These are phyloP conservation scores for Carex littledalei DNA, from an alignment of 176 grass and related monocot genomes.

Conservation along the genomic window DNA sequence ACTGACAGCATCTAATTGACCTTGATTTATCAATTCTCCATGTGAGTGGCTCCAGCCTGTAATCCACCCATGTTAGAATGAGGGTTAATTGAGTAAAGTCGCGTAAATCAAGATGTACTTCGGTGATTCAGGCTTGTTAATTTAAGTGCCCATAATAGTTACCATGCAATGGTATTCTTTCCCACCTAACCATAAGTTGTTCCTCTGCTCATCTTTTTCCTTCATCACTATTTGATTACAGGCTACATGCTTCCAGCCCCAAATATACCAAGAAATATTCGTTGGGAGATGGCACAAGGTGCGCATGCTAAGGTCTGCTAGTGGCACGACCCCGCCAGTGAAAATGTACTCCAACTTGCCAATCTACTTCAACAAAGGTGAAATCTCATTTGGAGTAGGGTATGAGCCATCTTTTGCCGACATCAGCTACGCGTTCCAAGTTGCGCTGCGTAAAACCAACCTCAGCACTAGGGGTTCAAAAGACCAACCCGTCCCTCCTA, in stretches of 20 bases:
- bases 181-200: not conserved
- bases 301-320: conserved; percentile 87
- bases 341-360: conserved; percentile 99
- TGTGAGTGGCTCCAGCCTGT: not conserved
- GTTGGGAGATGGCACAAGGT: conserved; percentile 95
- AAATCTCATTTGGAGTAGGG: conserved; percentile 97
- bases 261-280: conserved; percentile 93
- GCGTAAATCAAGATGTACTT: not conserved
- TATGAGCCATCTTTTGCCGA: conserved; percentile 98
- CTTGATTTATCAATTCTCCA: not conserved
- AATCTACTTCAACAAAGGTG: conserved; percentile 88
- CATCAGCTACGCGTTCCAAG: conserved; percentile 96
- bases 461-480: conserved; percentile 59
- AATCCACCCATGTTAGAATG: not conserved
- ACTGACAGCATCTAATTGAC: not conserved
- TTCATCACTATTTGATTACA: conserved; percentile 14
- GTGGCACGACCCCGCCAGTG: conserved; percentile 90
- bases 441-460: conserved; percentile 76
- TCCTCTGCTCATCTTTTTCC: not conserved
- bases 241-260: conserved; percentile 99
- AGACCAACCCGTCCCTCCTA: conserved; percentile 45
- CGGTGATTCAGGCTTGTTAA: not conserved
- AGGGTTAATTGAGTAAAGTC: not conserved
- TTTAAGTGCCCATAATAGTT: not conserved
- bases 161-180: not conserved